Conservation (phyloP, 192 early-diverging fungal genomes). For the Linnemannia zychae region DNA sequence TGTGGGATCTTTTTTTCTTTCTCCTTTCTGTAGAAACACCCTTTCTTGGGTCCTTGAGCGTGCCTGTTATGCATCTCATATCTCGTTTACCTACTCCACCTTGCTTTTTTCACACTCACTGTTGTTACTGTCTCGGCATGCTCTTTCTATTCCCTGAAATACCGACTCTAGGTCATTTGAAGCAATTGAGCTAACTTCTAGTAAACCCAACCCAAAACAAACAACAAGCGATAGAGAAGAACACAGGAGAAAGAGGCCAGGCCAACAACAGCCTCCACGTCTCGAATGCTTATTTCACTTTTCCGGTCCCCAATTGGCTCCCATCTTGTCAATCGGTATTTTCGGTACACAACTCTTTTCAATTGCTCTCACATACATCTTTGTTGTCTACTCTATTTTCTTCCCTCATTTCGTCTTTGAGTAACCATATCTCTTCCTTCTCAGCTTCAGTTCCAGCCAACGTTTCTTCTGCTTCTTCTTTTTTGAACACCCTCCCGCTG, state of each 20-base stretch:
- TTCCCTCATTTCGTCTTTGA: not conserved
- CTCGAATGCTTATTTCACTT: not conserved
- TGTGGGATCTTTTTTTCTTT: not conserved
- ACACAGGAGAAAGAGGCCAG: not conserved
- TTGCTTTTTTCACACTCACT: too few species aligned
- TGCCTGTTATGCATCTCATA: too few species aligned
- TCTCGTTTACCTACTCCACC: too few species aligned
- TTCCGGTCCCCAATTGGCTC: not conserved
- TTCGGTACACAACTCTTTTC: not conserved
- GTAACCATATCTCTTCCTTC: not conserved
- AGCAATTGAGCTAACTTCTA: not conserved
- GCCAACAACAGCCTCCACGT: constrained; percentile 5
- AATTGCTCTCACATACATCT: not conserved
- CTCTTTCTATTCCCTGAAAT: too few species aligned
- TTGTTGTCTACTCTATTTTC: not conserved
- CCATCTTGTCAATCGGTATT: constrained; percentile 2
- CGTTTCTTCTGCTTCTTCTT: not conserved
- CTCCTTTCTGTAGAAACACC: not conserved
- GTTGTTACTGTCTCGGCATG: too few species aligned
- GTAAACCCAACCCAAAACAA: not conserved
- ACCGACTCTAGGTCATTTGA: too few species aligned
- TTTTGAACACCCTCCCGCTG: not conserved
- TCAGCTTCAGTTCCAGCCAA: not conserved
- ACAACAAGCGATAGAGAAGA: not conserved
- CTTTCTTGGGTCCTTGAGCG: too few species aligned